Conservation (phyloP, 352 stramenopile species). For the Albugo laibachii region DNA sequence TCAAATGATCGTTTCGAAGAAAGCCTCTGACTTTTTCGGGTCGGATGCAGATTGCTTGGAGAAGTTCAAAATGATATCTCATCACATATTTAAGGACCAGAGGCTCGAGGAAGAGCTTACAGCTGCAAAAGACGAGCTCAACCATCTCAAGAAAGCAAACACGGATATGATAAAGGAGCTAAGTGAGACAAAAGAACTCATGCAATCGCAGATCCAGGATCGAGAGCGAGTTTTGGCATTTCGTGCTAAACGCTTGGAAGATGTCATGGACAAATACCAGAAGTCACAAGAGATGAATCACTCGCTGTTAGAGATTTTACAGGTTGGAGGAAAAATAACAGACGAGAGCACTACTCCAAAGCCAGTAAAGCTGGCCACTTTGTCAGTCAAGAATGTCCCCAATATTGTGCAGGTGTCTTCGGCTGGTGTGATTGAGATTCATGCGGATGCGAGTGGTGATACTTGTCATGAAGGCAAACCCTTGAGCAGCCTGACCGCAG, state of each 20-base stretch:
- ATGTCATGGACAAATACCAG: conserved; percentile 23
- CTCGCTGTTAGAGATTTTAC: conserved; percentile 26
- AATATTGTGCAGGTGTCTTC: too few relatives aligned
- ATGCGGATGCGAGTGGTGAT: too few relatives aligned
- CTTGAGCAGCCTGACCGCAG: background rate
- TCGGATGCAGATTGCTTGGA: conserved; percentile 25
- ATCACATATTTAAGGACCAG: conserved; percentile 43
- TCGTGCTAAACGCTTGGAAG: conserved; percentile 43
- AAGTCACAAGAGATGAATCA: conserved; percentile 29
- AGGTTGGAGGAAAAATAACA: conserved; percentile 2
- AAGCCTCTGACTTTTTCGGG: conserved; percentile 30
- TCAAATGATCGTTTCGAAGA: too few relatives aligned
- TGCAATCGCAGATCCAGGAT: conserved; percentile 37
- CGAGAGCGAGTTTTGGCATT: conserved; percentile 41
- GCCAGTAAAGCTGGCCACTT: background rate
- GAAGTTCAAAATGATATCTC: conserved; percentile 40
- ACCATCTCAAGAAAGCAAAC: conserved; percentile 17
- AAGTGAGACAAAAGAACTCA: conserved; percentile 17
- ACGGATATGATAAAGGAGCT: conserved; percentile 14
- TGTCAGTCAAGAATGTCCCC: background rate
- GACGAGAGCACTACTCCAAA: background rate
- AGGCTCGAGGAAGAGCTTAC: conserved; percentile 37
- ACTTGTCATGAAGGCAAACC: too few relatives aligned
- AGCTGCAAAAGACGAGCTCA: conserved; percentile 19
- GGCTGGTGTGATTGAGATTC: too few relatives aligned